These are phyloP conservation scores for Xylaria sp. DNA, from an alignment of 2,329 filamentous ascomycete genomes.

Conservation along the genomic window DNA sequence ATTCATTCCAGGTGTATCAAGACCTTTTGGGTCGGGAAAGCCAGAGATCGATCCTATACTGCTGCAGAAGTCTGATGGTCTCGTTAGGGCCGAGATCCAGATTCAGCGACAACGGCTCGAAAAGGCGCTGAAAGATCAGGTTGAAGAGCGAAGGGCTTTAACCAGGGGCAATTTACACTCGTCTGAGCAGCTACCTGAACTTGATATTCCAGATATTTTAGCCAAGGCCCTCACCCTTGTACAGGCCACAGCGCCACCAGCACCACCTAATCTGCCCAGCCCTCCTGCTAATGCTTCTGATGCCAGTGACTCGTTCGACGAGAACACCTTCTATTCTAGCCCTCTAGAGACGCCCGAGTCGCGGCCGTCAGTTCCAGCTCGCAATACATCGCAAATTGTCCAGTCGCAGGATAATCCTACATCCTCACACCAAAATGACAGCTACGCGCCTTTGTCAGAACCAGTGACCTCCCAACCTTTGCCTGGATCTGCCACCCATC, in stretches of 20 bases:
- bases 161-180: conserved; percentile 57
- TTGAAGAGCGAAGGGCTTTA: conserved; percentile 68
- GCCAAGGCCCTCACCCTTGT: conserved; percentile 77
- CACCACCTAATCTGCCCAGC: conserved; percentile 65
- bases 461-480: conserved; percentile 35
- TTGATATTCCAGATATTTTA: conserved; percentile 79
- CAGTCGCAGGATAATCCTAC: conserved; percentile 53
- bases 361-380: conserved; percentile 60
- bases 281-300: conserved; percentile 68
- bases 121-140: conserved; percentile 78
- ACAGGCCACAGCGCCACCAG: conserved; percentile 71
- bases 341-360: conserved; percentile 81
- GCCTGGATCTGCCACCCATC: conserved; percentile 26
- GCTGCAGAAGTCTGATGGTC: conserved; percentile 85
- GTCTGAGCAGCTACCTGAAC: conserved; percentile 67
- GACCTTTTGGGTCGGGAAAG: conserved; percentile 60
- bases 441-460: conserved; percentile 38
- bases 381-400: conserved; percentile 57
- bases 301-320: conserved; percentile 85
- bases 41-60: conserved; percentile 84
- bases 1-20: conserved; percentile 53
- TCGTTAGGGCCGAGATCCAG: conserved; percentile 83
- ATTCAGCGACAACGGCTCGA: conserved; percentile 86
- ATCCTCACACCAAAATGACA: conserved; percentile 50
- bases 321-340: conserved; percentile 96